Percentiles rank a stretch among this genome's conserved stretches.
phyloP scores from a whole-genome alignment of 1,284 basidiomycete species.

The Naganishia liquefaciens region DNA sequence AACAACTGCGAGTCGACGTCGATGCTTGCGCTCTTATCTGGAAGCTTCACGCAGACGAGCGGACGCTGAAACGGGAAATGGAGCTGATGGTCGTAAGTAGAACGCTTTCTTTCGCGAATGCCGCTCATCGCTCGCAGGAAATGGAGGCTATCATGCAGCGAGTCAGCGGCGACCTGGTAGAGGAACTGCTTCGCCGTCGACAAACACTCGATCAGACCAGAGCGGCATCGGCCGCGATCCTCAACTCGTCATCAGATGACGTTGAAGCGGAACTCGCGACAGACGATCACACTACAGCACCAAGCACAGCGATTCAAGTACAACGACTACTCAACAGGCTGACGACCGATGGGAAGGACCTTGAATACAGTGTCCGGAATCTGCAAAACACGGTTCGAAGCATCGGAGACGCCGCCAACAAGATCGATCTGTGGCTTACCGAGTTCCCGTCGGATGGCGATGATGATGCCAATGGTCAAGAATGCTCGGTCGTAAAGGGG shows the following conservation, averaged over 20 bases:
- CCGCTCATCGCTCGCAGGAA: background rate
- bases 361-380: slow-evolving; percentile 23
- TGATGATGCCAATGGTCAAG: background rate
- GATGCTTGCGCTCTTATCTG: slow-evolving; percentile 11
- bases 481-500: too few relatives aligned
- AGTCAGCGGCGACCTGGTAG: slow-evolving; percentile 12
- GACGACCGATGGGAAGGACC: slow-evolving; percentile 8
- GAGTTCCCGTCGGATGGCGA: slow-evolving; percentile 14
- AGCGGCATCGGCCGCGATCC: slow-evolving; percentile 2
- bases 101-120: background rate
- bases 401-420: slow-evolving; percentile 21
- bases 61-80: slow-evolving; percentile 1
- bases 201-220: slow-evolving; percentile 8
- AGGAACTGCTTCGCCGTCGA: background rate
- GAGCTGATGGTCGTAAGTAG: slow-evolving; percentile 11
- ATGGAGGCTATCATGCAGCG: slow-evolving; percentile 25
- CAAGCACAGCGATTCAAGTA: slow-evolving; percentile 9
- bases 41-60: slow-evolving; percentile 2
- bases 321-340: slow-evolving; percentile 14
- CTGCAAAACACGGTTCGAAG: slow-evolving; percentile 22
- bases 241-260: background rate
- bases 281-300: background rate
- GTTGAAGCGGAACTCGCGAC: slow-evolving; percentile 1
- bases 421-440: slow-evolving; percentile 18
- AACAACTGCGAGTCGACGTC: slow-evolving; percentile 16